Conservation (phyloP, 176 grass and related monocot genomes). For the Zoysia japonica region DNA sequence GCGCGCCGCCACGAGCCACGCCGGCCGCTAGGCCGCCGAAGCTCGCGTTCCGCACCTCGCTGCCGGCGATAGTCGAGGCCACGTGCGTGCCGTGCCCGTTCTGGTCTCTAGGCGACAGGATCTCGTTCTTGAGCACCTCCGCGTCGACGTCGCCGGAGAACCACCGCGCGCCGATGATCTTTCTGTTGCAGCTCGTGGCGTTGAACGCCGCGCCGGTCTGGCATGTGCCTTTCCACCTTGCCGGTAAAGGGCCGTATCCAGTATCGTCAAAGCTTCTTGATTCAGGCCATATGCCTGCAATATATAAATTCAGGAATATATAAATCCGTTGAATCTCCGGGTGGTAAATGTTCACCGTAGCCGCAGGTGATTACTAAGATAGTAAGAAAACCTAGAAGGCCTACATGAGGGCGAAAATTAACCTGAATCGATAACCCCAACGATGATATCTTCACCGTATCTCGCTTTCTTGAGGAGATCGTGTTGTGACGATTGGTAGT, state of each 20-base stretch:
- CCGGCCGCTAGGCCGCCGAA: slow-evolving; percentile 35
- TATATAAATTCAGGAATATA: background rate
- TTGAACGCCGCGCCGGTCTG: slow-evolving; percentile 31
- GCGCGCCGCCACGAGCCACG: slow-evolving; percentile 51
- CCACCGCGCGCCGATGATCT: slow-evolving; percentile 64
- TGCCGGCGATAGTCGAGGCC: slow-evolving; percentile 53
- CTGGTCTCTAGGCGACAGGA: slow-evolving; percentile 41
- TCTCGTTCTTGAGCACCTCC: background rate
- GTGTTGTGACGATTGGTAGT: background rate
- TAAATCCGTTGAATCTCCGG: too few species aligned
- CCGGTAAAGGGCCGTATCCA: slow-evolving; percentile 37
- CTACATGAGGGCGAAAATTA: too few species aligned
- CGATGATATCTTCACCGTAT: slow-evolving; percentile 49
- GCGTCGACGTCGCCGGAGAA: slow-evolving; percentile 4
- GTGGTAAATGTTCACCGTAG: too few species aligned
- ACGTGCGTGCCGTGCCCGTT: slow-evolving; percentile 46
- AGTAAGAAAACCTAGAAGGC: too few species aligned
- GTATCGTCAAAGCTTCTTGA: slow-evolving; percentile 57
- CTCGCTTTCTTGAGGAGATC: slow-evolving; percentile 45
- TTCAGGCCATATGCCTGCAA: slow-evolving; percentile 66
- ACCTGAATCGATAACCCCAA: slow-evolving; percentile 46
- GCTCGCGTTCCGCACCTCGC: slow-evolving; percentile 33
- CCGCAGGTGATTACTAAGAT: too few species aligned
- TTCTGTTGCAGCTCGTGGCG: slow-evolving; percentile 50
- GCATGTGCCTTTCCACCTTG: slow-evolving; percentile 56